Evolutionary conservation across 768 basidiomycete species (phyloP).

Genomic region (Tricholoma bakamatsutake): DNA sequence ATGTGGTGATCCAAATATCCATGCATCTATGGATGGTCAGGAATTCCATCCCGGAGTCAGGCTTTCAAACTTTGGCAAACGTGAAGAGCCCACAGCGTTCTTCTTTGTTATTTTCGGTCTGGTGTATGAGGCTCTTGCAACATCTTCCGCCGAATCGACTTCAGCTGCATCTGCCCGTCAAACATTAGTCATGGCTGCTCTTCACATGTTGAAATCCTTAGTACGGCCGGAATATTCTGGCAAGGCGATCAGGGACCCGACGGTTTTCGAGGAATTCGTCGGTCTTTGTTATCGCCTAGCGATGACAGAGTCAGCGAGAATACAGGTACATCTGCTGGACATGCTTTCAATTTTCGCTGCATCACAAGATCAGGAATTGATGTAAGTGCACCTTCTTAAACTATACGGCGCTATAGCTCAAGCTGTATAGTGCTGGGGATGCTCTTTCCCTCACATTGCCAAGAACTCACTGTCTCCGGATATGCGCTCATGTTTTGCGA

Average conservation of each 20-base stretch:
- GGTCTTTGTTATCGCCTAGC: slow-evolving; percentile 86
- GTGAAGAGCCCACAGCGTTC: slow-evolving; percentile 66
- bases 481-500: slow-evolving; percentile 77
- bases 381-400: slow-evolving; percentile 13
- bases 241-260: slow-evolving; percentile 69
- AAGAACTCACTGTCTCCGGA: slow-evolving; percentile 67
- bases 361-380: slow-evolving; percentile 24
- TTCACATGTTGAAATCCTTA: slow-evolving; percentile 76
- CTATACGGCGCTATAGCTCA: background rate
- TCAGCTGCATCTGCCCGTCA: slow-evolving; percentile 34
- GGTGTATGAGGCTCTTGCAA: slow-evolving; percentile 82
- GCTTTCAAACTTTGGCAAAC: slow-evolving; percentile 20
- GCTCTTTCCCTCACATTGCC: slow-evolving; percentile 38
- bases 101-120: slow-evolving; percentile 92
- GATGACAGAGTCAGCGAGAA: slow-evolving; percentile 71
- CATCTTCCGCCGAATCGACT: slow-evolving; percentile 56
- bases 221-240: slow-evolving; percentile 79
- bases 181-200: slow-evolving; percentile 49
- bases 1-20: slow-evolving; percentile 54
- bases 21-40: slow-evolving; percentile 79
- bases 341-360: slow-evolving; percentile 56
- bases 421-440: slow-evolving; percentile 22
- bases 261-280: slow-evolving; percentile 86
- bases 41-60: slow-evolving; percentile 30
- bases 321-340: slow-evolving; percentile 70